Evolutionary conservation across 495 filamentous ascomycete genomes (phyloP).

Genomic region (Penicillium riverlandense): DNA sequence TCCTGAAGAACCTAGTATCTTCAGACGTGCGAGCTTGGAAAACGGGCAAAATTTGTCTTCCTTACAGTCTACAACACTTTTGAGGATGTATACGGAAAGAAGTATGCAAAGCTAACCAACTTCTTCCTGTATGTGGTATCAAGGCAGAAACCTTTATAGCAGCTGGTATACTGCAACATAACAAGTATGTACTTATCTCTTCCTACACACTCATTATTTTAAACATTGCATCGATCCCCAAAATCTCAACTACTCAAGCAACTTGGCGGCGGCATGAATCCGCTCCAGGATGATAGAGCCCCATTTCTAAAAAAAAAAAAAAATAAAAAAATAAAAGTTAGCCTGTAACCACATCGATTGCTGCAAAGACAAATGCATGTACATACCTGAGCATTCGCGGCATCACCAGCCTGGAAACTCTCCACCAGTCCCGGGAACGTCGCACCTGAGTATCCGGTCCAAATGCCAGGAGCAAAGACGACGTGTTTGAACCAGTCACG

Average conservation of each 20-base stretch:
- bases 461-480: conserved; percentile 70
- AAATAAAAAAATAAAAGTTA: conserved; percentile 5
- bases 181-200: no score
- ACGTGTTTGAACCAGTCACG: conserved; percentile 61
- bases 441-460: conserved; percentile 82
- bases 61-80: no score
- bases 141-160: no score
- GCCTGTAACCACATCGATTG: not conserved
- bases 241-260: conserved; percentile 19
- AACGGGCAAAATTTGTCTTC: no score
- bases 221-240: not conserved
- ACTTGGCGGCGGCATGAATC: conserved; percentile 27
- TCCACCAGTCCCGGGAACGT: conserved; percentile 59
- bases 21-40: no score
- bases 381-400: conserved; percentile 36
- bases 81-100: no score
- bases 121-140: no score
- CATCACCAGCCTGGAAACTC: conserved; percentile 48
- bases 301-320: conserved; percentile 31
- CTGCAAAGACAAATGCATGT: not conserved
- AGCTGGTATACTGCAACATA: no score
- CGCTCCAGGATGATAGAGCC: conserved; percentile 33
- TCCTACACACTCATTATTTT: no score
- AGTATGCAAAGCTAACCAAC: no score
- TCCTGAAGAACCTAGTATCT: no score